Percentiles rank a stretch among this genome's conserved stretches.
Evolutionary conservation across 176 grass and related monocot genomes (phyloP).

Genomic region (Eremochloa ophiuroides): DNA sequence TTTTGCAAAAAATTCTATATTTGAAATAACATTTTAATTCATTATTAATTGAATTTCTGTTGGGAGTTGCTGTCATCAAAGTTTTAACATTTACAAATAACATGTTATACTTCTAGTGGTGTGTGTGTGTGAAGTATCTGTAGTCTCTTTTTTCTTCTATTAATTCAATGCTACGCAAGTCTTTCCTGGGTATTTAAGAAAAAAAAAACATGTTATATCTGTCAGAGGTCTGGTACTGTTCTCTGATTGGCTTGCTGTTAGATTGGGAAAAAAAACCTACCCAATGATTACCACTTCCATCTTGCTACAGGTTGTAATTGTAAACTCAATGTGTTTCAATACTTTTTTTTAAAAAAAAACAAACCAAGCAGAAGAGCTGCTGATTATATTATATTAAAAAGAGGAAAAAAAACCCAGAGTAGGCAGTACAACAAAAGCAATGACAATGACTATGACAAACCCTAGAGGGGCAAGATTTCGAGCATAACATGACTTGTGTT

Average conservation of each 20-base stretch:
- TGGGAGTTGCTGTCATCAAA: constrained; percentile 2
- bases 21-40: background rate
- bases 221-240: background rate
- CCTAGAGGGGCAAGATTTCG: background rate
- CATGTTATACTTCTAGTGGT: too few relatives aligned
- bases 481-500: background rate
- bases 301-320: background rate
- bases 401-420: background rate
- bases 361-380: background rate
- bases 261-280: background rate
- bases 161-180: too few relatives aligned
- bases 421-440: background rate
- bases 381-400: background rate
- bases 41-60: background rate
- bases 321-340: background rate
- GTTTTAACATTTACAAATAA: background rate
- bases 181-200: too few relatives aligned
- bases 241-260: background rate
- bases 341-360: background rate
- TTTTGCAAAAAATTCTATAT: background rate
- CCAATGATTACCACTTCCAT: background rate
- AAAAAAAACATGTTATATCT: background rate
- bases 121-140: too few relatives aligned
- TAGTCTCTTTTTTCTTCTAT: too few relatives aligned
- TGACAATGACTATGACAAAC: background rate